These are phyloP conservation scores for Hemisphaericaspora lyxosophila DNA, from an alignment of 1,139 yeast species.

Conservation along the genomic window DNA sequence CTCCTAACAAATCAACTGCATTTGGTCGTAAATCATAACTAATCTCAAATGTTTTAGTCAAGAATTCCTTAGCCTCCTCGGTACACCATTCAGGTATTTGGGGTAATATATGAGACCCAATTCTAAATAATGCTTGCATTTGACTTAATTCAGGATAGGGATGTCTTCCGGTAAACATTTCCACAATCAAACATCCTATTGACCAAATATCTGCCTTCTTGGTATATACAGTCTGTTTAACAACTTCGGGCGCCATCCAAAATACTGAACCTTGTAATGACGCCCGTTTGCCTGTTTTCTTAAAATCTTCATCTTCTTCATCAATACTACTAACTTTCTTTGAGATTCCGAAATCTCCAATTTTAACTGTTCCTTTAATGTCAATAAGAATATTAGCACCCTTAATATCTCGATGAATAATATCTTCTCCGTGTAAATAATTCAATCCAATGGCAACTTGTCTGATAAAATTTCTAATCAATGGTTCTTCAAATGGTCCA, in stretches of 20 bases:
- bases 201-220: conserved; percentile 95
- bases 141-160: conserved; percentile 93
- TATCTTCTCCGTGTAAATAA: conserved; percentile 78
- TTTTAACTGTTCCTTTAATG: conserved; percentile 86
- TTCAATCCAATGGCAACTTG: conserved; percentile 82
- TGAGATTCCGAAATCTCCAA: conserved; percentile 92
- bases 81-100: conserved; percentile 79
- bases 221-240: conserved; percentile 84
- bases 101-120: conserved; percentile 81
- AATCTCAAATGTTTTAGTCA: conserved; percentile 66
- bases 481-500: conserved; percentile 91
- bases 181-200: conserved; percentile 85
- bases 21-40: conserved; percentile 73
- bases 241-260: conserved; percentile 99
- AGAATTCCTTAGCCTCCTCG: conserved; percentile 64
- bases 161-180: conserved; percentile 93
- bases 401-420: conserved; percentile 87
- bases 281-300: conserved; percentile 58
- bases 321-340: conserved; percentile 55
- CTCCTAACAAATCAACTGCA: conserved; percentile 67
- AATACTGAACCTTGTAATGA: conserved; percentile 91
- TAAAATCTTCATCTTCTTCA: conserved; percentile 23
- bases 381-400: conserved; percentile 92
- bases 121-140: conserved; percentile 93
- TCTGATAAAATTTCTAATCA: conserved; percentile 77